Evolutionary conservation across 208 protist genomes (phyloP), one percentile per base, ranked within the genome.

Genomic region (Leishmania amazonensis): DNA sequence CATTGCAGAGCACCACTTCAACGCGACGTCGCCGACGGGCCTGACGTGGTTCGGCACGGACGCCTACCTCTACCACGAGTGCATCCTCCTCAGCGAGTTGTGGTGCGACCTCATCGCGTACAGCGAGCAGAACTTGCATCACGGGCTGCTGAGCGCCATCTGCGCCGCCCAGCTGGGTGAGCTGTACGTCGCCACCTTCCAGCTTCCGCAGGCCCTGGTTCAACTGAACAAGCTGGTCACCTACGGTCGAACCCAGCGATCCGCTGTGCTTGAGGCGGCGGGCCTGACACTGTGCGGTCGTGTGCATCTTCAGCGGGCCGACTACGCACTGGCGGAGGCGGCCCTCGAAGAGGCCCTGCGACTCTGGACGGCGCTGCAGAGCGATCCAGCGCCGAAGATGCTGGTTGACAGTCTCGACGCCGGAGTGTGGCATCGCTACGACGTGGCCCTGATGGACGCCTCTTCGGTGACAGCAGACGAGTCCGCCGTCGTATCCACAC

Each of bases 141-240:
- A 97, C 82, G 79, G 87, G 65, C 83, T 90, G 45, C 85, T 97
- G 65, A 87, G 80, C 64, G 89, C 88, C 35, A 74, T 98, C 28
- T 92, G 86, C 13, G 88, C 88, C 19, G 80, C 88, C 49, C 92
- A 96, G 80, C 89, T 98, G 45, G 94, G 94, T 31, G 91, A 97
- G 85, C 89, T 96, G 64, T 94, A 96, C 87, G 87, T 97, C 45
- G 88, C 94, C 49, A 94, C 91, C 28, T 90, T 96, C 75, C 93
- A 97, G 81, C 86, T 97, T 4, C 60, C 78, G 13, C 85, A 91
- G 38, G 94, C 96, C 6, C 85, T 92, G 3, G 78, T 86, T 72
- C 93, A 95, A 83, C 96, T 98, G 45, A 83, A 88, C 31, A 82
- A 87, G 68, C 78, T 89, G 38, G 84, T 95, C 7, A 65, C 68